Evolutionary conservation across 2,329 filamentous ascomycete genomes (phyloP).

Genomic region (Aspergillus piperis): DNA sequence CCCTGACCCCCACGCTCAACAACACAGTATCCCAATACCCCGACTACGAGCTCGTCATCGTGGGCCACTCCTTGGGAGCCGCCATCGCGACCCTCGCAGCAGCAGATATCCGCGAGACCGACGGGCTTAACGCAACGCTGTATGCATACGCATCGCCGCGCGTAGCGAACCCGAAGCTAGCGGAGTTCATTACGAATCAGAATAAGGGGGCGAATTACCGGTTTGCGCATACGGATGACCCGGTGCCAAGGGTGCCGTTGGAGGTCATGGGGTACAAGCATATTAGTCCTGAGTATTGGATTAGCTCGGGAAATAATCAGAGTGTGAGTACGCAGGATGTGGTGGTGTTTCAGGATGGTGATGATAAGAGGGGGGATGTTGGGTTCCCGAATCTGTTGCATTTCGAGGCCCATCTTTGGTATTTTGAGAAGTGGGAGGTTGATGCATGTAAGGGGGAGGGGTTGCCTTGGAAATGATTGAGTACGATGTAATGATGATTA

Average conservation of each 20-base stretch:
- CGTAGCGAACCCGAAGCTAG: conserved; percentile 60
- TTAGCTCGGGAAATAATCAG: conserved; percentile 36
- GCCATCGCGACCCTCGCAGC: conserved; percentile 64
- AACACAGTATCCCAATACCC: conserved; percentile 24
- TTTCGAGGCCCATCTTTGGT: conserved; percentile 29
- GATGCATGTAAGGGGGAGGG: conserved; percentile 20
- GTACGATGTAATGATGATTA: not conserved
- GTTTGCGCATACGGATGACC: conserved; percentile 67
- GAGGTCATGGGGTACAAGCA: conserved; percentile 64
- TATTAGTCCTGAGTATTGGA: conserved; percentile 70
- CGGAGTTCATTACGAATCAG: conserved; percentile 57
- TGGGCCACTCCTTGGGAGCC: conserved; percentile 70
- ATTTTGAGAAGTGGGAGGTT: conserved; percentile 21
- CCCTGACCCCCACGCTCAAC: conserved; percentile 41
- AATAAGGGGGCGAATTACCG: conserved; percentile 59
- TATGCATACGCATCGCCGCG: conserved; percentile 70
- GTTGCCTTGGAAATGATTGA: not conserved
- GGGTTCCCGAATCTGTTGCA: conserved; percentile 20
- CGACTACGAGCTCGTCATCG: conserved; percentile 44
- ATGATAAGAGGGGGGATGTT: conserved; percentile 28
- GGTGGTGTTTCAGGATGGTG: conserved; percentile 23
- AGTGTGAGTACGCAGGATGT: conserved; percentile 24
- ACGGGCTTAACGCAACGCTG: conserved; percentile 54
- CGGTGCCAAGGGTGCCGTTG: conserved; percentile 68
- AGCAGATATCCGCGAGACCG: conserved; percentile 53